phyloP scores from a whole-genome alignment of 441 rosid genomes.

The Melianthus villosus region DNA sequence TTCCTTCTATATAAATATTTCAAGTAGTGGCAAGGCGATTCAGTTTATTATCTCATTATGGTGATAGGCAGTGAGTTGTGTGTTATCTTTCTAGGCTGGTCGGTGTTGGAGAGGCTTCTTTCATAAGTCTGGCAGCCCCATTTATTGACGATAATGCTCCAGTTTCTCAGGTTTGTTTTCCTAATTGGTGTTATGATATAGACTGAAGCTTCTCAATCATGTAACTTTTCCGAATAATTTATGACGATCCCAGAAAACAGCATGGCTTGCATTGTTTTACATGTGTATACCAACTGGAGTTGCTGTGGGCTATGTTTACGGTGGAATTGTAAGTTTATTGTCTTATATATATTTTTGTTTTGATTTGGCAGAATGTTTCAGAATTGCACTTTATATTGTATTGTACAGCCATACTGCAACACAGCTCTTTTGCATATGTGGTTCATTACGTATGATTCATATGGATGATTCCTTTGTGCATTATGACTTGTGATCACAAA shows the following conservation, averaged over 20 bases:
- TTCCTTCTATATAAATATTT: no score
- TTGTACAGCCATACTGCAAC: no score
- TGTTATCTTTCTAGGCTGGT: constrained; percentile 51
- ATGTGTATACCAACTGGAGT: constrained; percentile 92
- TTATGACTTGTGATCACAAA: no score
- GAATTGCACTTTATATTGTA: no score
- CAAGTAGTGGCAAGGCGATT: no score
- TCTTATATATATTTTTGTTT: background rate
- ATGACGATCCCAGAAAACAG: constrained; percentile 51
- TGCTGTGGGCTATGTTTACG: constrained; percentile 82
- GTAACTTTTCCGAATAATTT: background rate
- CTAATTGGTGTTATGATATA: background rate
- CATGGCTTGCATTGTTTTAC: constrained; percentile 84
- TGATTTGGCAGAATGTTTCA: background rate
- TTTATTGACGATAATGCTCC: constrained; percentile 96
- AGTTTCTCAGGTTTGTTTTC: constrained; percentile 37
- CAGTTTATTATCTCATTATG: constrained; percentile 6
- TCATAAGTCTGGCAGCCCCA: constrained; percentile 93
- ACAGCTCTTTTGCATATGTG: no score
- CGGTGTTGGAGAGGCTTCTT: constrained; percentile 98
- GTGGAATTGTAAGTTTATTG: constrained; percentile 80
- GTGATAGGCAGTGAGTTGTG: background rate
- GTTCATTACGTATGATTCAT: no score
- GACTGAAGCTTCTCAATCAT: background rate
- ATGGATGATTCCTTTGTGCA: no score